These are phyloP conservation scores for Eurotiales sp. DNA, from an alignment of 2,329 filamentous ascomycete genomes.

Conservation along the genomic window DNA sequence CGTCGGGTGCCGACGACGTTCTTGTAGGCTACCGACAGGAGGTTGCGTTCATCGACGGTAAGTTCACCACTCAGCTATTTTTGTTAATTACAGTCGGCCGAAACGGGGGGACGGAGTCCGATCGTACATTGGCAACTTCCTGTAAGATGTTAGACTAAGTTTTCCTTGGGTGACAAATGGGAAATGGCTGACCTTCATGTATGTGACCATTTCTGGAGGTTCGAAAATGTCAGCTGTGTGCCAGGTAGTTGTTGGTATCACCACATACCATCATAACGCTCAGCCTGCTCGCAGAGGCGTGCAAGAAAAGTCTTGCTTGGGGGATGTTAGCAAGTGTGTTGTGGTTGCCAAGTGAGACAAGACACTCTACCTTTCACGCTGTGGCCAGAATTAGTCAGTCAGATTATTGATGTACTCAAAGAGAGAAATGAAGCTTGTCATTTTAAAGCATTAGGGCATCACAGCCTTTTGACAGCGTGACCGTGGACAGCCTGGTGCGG, in stretches of 20 bases:
- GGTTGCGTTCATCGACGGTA: slow-evolving; percentile 83
- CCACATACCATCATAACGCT: slow-evolving; percentile 94
- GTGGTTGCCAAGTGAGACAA: slow-evolving; percentile 17
- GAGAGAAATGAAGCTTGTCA: no score
- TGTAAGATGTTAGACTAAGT: slow-evolving; percentile 33
- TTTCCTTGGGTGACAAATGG: no score
- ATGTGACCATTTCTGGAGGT: slow-evolving; percentile 82
- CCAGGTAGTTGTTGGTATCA: no score
- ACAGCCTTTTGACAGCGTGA: slow-evolving; percentile 15
- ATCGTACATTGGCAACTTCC: slow-evolving; percentile 88
- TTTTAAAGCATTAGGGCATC: no score
- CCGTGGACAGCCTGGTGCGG: slow-evolving; percentile 20
- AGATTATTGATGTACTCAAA: slow-evolving; percentile 26
- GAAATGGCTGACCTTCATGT: slow-evolving; percentile 89
- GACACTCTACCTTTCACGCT: slow-evolving; percentile 66
- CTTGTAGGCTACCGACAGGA: slow-evolving; percentile 97
- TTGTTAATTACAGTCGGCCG: slow-evolving; percentile 18
- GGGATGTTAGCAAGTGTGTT: slow-evolving; percentile 32
- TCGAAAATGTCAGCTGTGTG: not conserved
- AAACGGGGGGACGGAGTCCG: slow-evolving; percentile 3
- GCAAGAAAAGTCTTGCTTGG: slow-evolving; percentile 98
- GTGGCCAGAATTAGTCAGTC: slow-evolving; percentile 33
- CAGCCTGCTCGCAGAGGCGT: slow-evolving; percentile 99
- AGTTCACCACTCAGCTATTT: slow-evolving; percentile 62
- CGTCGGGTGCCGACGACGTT: slow-evolving; percentile 96